phyloP scores from a whole-genome alignment of 169 alveolate species.

The Cryptosporidium andersoni region DNA sequence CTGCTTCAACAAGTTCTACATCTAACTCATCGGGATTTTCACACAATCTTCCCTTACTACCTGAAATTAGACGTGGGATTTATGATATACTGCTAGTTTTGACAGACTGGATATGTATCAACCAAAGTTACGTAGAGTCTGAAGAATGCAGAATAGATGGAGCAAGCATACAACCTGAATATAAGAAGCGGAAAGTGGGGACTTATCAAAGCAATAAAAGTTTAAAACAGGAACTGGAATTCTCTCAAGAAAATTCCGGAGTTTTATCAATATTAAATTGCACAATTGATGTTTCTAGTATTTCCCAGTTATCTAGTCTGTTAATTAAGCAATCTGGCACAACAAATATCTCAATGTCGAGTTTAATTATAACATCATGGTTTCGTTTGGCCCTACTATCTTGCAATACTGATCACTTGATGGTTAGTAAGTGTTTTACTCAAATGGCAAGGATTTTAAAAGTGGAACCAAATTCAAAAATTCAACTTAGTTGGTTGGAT shows the following conservation, averaged over 20 bases:
- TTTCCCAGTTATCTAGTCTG: conserved; percentile 18
- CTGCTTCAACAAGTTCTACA: too few species aligned
- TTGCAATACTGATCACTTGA: conserved; percentile 37
- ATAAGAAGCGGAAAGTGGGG: neutral
- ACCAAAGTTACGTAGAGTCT: neutral
- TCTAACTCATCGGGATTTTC: neutral
- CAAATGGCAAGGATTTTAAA: conserved; percentile 10
- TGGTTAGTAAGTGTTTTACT: conserved; percentile 35
- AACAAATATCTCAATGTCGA: conserved; percentile 9
- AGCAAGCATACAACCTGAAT: neutral
- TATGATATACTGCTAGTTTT: conserved; percentile 23
- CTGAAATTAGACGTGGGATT: conserved; percentile 57
- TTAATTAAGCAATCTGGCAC: conserved; percentile 1
- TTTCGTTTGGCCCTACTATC: conserved; percentile 52
- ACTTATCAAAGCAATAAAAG: neutral
- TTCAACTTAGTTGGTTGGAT: conserved; percentile 46
- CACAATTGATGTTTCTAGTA: conserved; percentile 44
- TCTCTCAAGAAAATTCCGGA: neutral
- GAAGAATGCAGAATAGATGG: neutral
- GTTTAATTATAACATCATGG: conserved; percentile 36
- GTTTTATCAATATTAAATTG: neutral
- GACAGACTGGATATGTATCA: conserved; percentile 32
- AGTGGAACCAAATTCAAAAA: conserved; percentile 10
- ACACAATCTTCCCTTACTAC: conserved; percentile 40
- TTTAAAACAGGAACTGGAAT: neutral